These are phyloP conservation scores for Balansia obtecta DNA, from an alignment of 2,329 filamentous ascomycete genomes.

Conservation along the genomic window DNA sequence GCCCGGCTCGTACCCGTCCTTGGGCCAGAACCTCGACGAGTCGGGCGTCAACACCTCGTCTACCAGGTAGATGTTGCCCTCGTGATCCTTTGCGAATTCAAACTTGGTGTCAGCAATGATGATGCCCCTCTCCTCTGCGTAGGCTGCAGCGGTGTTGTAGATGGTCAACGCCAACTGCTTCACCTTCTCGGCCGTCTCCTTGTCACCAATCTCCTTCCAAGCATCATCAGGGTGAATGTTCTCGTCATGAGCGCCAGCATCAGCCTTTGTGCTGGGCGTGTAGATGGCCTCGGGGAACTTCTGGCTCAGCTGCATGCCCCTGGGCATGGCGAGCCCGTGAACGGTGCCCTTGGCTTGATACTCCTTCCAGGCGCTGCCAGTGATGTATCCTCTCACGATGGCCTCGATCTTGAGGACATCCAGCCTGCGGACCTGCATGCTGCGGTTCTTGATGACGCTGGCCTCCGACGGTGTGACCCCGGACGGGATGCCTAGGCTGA, in stretches of 20 bases:
- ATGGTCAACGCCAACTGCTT: slow-evolving; percentile 19
- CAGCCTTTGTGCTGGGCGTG: slow-evolving; percentile 70
- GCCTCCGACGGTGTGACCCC: slow-evolving; percentile 27
- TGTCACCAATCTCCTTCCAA: slow-evolving; percentile 26
- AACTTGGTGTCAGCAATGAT: slow-evolving; percentile 31
- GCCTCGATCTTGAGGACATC: slow-evolving; percentile 15
- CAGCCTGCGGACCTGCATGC: slow-evolving; percentile 60
- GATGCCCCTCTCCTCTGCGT: slow-evolving; percentile 36
- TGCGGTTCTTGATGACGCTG: slow-evolving; percentile 44
- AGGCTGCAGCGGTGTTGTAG: slow-evolving; percentile 39
- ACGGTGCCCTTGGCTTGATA: slow-evolving; percentile 60
- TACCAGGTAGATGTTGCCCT: slow-evolving; percentile 33
- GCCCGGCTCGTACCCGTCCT: slow-evolving; percentile 50
- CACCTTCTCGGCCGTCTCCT: slow-evolving; percentile 19
- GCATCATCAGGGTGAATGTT: slow-evolving; percentile 68
- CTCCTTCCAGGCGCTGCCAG: slow-evolving; percentile 73
- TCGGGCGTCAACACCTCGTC: slow-evolving; percentile 83
- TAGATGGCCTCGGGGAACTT: slow-evolving; percentile 55
- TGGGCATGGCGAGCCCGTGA: slow-evolving; percentile 59
- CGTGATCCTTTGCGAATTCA: slow-evolving; percentile 40
- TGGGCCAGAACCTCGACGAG: slow-evolving; percentile 78
- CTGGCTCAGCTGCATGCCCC: slow-evolving; percentile 58
- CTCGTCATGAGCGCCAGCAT: slow-evolving; percentile 65
- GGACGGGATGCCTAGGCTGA: slow-evolving; percentile 30
- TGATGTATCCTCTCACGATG: slow-evolving; percentile 73